These are phyloP conservation scores for Phialemonium atrogriseum DNA, from an alignment of 2,329 filamentous ascomycete species.

Conservation along the genomic window DNA sequence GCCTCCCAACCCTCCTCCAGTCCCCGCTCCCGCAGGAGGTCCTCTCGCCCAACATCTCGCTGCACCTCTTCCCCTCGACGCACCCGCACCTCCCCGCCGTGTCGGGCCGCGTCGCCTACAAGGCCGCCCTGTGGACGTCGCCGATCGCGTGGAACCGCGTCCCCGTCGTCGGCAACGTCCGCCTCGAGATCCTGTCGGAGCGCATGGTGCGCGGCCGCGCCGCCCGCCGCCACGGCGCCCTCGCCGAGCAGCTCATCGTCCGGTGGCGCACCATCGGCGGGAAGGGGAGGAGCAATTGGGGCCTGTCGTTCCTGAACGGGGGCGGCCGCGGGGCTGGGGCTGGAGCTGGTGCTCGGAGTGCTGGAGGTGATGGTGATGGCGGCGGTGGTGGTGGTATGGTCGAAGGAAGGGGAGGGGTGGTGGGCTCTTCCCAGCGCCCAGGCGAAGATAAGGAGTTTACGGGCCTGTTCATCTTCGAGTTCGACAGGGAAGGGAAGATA, in stretches of 20 bases:
- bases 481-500: slow-evolving; percentile 79
- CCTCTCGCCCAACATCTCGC: slow-evolving; percentile 64
- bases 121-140: slow-evolving; percentile 89
- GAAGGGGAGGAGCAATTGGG: slow-evolving; percentile 30
- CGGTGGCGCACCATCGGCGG: slow-evolving; percentile 70
- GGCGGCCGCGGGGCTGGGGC: slow-evolving; percentile 16
- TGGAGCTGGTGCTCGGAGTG: slow-evolving; percentile 32
- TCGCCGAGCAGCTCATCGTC: slow-evolving; percentile 77
- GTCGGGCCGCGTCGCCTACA: slow-evolving; percentile 81
- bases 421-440: slow-evolving; percentile 12
- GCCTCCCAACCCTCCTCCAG: slow-evolving; percentile 58
- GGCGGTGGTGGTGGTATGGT: slow-evolving; percentile 29
- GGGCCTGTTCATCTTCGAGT: slow-evolving; percentile 91
- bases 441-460: slow-evolving; percentile 70
- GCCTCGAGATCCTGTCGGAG: slow-evolving; percentile 79
- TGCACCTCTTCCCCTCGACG: slow-evolving; percentile 65
- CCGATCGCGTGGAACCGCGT: slow-evolving; percentile 93
- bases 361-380: slow-evolving; percentile 31
- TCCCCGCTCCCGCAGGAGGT: slow-evolving; percentile 65
- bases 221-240: slow-evolving; percentile 39
- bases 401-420: background rate
- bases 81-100: slow-evolving; percentile 89
- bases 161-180: slow-evolving; percentile 83
- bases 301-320: slow-evolving; percentile 16
- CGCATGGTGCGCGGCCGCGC: slow-evolving; percentile 61